These are phyloP conservation scores for Macrophomina tecta DNA, from an alignment of 2,329 filamentous ascomycete genomes.

Conservation along the genomic window DNA sequence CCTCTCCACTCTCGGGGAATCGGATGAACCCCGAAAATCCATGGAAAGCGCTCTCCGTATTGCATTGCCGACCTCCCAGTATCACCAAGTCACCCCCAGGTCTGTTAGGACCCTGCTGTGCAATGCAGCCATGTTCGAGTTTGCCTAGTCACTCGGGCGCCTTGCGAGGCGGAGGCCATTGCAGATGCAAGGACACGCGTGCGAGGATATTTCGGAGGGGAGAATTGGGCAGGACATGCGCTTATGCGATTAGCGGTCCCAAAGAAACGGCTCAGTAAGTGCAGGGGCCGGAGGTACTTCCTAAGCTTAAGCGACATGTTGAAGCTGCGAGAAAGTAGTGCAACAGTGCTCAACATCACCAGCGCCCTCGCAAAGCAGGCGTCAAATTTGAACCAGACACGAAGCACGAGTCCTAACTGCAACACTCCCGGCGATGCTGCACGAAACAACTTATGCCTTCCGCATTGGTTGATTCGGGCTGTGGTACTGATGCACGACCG, in stretches of 20 bases:
- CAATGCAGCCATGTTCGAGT: constrained; percentile 7
- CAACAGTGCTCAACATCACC: neutral
- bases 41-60: neutral
- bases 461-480: neutral
- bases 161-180: no score
- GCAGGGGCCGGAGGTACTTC: constrained; percentile 8
- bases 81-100: constrained; percentile 21
- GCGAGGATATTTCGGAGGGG: neutral
- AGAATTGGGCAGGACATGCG: neutral
- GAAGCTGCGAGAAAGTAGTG: neutral
- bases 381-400: constrained; percentile 4
- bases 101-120: constrained; percentile 1
- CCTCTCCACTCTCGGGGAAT: neutral
- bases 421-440: neutral
- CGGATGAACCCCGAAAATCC: constrained; percentile 7
- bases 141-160: neutral
- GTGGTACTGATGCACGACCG: neutral
- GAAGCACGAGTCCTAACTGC: constrained; percentile 8
- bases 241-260: neutral
- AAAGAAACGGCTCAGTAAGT: neutral
- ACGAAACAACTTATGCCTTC: neutral
- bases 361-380: constrained; percentile 4
- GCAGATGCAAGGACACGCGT: constrained; percentile 7
- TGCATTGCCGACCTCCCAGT: constrained; percentile 15
- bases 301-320: constrained; percentile 1